Evolutionary conservation across 306 rosid genomes (phyloP).

Genomic region (Corylus americana): DNA sequence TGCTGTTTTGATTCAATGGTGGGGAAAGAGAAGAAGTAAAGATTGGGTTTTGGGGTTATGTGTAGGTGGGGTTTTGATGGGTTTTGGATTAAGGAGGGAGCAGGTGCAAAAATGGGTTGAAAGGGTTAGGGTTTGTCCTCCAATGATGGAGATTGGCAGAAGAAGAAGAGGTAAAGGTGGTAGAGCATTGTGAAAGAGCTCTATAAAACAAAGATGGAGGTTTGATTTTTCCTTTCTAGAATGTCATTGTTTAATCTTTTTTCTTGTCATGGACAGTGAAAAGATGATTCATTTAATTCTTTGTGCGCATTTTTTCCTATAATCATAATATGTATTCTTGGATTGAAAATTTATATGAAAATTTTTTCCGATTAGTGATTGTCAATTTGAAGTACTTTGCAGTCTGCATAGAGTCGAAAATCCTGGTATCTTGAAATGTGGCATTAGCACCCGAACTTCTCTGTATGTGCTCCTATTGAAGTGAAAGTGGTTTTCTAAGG

Average conservation of each 20-base stretch:
- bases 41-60: conserved; percentile 31
- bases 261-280: not conserved
- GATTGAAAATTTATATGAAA: not conserved
- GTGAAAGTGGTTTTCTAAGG: not conserved
- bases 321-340: not conserved
- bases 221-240: not conserved
- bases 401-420: not conserved
- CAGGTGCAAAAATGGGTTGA: conserved; percentile 34
- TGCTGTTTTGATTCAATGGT: conserved; percentile 34
- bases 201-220: not conserved
- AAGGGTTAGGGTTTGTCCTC: conserved; percentile 23
- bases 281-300: not conserved
- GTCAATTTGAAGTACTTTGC: not conserved
- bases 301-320: not conserved
- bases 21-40: conserved; percentile 28
- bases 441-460: not conserved
- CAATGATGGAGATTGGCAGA: conserved; percentile 17
- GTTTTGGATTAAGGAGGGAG: conserved; percentile 37
- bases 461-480: no score
- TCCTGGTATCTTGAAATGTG: not conserved
- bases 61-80: conserved; percentile 35
- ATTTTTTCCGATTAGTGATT: not conserved
- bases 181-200: conserved; percentile 31
- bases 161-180: conserved; percentile 24
- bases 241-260: not conserved